Percentiles rank a stretch among this genome's conserved stretches.
phyloP scores from a whole-genome alignment of 2,329 filamentous ascomycete species.

The Clarireedia hainanense region DNA sequence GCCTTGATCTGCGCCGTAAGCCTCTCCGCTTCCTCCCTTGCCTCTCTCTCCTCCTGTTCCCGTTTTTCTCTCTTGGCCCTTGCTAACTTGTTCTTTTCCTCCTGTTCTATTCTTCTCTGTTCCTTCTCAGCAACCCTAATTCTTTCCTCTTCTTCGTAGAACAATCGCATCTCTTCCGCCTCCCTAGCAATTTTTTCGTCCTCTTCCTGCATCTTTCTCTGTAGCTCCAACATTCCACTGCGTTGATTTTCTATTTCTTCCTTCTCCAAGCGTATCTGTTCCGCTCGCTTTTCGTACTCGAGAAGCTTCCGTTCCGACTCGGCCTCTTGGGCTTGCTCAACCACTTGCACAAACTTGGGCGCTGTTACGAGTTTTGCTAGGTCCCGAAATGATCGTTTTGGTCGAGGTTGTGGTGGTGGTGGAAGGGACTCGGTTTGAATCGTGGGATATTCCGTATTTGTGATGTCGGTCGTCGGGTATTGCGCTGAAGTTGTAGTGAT shows the following conservation, averaged over 20 bases:
- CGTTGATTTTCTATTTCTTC: constrained; percentile 16
- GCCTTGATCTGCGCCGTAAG: constrained; percentile 8
- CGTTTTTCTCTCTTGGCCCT: constrained; percentile 4
- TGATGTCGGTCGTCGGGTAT: neutral
- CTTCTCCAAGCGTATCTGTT: constrained; percentile 11
- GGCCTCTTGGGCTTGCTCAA: constrained; percentile 7
- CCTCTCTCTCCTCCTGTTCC: constrained; percentile 4
- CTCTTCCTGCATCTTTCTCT: constrained; percentile 10
- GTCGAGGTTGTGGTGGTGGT: neutral
- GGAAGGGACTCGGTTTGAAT: neutral
- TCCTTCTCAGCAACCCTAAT: constrained; percentile 6
- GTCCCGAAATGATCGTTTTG: constrained; percentile 6
- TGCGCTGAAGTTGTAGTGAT: too few relatives aligned
- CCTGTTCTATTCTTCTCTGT: neutral
- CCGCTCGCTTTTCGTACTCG: constrained; percentile 11
- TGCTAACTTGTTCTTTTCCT: constrained; percentile 3
- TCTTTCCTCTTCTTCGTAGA: constrained; percentile 9
- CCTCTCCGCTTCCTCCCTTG: constrained; percentile 10
- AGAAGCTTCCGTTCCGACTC: constrained; percentile 8
- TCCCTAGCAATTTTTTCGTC: constrained; percentile 12
- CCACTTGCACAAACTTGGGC: neutral
- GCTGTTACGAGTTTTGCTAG: neutral
- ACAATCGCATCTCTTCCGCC: constrained; percentile 13
- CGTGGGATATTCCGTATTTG: neutral
- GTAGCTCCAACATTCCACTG: constrained; percentile 10